phyloP scores from a whole-genome alignment of 768 basidiomycete genomes.

The Serendipita indica region DNA sequence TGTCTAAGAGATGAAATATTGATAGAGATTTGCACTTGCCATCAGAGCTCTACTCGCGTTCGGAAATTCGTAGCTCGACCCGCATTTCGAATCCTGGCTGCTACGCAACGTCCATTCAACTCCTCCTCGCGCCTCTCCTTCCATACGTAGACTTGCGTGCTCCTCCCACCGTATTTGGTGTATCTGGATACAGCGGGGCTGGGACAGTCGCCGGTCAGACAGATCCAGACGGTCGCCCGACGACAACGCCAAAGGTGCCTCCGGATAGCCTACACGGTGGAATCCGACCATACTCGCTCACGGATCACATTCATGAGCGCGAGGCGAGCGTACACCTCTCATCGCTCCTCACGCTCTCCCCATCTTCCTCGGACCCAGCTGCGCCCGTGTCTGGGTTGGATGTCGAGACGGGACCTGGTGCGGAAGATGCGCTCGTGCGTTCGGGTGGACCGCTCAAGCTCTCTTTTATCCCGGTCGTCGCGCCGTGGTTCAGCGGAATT shows the following conservation, averaged over 20 bases:
- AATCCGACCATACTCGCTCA: constrained; percentile 74
- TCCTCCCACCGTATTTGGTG: constrained; percentile 75
- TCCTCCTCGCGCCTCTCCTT: constrained; percentile 81
- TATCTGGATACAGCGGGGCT: constrained; percentile 91
- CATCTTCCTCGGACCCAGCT: background rate
- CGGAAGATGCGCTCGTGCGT: background rate
- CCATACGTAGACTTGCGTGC: constrained; percentile 42
- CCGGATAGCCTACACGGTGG: constrained; percentile 61
- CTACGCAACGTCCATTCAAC: constrained; percentile 85
- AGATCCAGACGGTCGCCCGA: constrained; percentile 52
- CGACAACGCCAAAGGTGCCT: constrained; percentile 68
- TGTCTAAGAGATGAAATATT: constrained; percentile 25
- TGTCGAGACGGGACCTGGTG: background rate
- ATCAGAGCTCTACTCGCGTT: constrained; percentile 76
- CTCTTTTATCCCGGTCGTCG: constrained; percentile 77
- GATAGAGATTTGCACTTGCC: constrained; percentile 15
- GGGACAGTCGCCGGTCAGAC: constrained; percentile 63
- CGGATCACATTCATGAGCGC: constrained; percentile 97
- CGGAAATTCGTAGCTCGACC: constrained; percentile 49
- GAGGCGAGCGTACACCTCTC: constrained; percentile 82
- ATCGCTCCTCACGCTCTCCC: constrained; percentile 29
- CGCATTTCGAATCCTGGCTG: constrained; percentile 96
- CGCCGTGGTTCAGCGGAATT: constrained; percentile 95
- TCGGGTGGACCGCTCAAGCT: constrained; percentile 30
- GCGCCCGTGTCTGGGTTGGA: constrained; percentile 18